These are phyloP conservation scores for Aspergillus sp. DNA, from an alignment of 2,329 filamentous ascomycete species.

Conservation along the genomic window DNA sequence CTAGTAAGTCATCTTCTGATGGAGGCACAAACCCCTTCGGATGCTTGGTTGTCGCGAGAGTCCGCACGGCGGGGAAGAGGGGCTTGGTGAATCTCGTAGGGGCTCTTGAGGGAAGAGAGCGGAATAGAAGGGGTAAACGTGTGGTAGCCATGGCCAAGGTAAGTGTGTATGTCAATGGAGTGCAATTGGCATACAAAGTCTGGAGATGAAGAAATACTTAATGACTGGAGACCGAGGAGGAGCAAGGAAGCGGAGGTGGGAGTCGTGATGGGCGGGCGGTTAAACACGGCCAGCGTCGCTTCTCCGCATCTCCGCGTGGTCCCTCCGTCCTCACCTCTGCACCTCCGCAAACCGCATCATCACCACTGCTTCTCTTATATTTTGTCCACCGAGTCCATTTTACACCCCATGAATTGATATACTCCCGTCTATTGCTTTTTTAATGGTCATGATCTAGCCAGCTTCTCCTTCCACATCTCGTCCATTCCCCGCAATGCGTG, in stretches of 20 bases:
- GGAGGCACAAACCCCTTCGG: constrained; percentile 66
- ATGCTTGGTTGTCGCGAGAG: constrained; percentile 65
- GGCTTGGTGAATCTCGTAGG: constrained; percentile 25
- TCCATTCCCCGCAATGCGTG: constrained; percentile 35
- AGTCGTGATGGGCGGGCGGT: constrained; percentile 26
- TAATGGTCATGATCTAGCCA: not conserved
- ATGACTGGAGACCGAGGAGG: not conserved
- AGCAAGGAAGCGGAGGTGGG: not conserved
- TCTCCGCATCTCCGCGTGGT: constrained; percentile 24
- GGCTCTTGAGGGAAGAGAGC: constrained; percentile 30
- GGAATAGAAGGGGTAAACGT: constrained; percentile 33
- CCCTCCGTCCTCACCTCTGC: not conserved
- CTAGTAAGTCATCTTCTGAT: constrained; percentile 69
- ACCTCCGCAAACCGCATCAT: constrained; percentile 18
- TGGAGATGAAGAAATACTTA: not conserved
- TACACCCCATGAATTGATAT: not conserved
- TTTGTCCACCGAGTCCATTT: not conserved
- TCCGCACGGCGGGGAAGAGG: constrained; percentile 33
- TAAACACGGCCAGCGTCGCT: constrained; percentile 49
- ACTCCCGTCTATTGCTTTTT: not conserved
- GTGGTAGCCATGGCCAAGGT: constrained; percentile 32
- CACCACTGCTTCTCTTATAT: not conserved
- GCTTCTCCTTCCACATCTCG: constrained; percentile 3
- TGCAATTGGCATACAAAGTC: not conserved
- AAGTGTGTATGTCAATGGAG: not conserved